Evolutionary conservation across 345 rosid genomes (phyloP).

Genomic region (Moricandia moricandioides): DNA sequence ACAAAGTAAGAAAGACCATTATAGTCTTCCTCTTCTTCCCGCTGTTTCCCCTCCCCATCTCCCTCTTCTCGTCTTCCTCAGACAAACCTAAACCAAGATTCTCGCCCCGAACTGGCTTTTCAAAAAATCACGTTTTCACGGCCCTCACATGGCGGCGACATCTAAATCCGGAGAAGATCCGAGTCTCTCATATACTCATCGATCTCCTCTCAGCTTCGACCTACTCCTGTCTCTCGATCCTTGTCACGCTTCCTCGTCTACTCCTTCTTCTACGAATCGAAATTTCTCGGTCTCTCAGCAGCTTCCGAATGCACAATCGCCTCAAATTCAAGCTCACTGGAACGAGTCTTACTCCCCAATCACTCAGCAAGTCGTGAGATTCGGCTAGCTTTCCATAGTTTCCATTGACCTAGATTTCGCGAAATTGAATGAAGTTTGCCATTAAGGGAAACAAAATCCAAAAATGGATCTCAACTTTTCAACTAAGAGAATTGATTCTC

Average conservation of each 20-base stretch:
- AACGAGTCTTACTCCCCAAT: constrained; percentile 38
- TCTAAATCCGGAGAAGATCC: constrained; percentile 50
- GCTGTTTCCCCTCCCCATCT: background rate
- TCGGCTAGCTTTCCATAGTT: background rate
- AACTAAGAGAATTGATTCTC: too few species aligned
- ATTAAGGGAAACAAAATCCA: constrained; percentile 6
- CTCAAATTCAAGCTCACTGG: constrained; percentile 2
- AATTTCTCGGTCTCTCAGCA: constrained; percentile 12
- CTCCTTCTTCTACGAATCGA: constrained; percentile 8
- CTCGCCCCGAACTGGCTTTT: background rate
- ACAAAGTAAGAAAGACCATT: background rate
- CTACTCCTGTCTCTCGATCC: constrained; percentile 38
- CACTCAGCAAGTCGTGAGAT: constrained; percentile 40
- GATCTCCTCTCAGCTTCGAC: constrained; percentile 44
- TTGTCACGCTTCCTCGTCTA: constrained; percentile 1
- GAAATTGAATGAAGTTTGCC: constrained; percentile 19
- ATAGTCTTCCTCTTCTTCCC: background rate
- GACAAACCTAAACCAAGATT: constrained; percentile 1
- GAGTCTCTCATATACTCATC: constrained; percentile 24
- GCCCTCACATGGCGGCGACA: constrained; percentile 37
- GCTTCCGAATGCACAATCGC: constrained; percentile 28
- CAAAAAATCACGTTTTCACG: background rate
- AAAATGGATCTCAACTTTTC: background rate
- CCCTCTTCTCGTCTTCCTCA: constrained; percentile 13
- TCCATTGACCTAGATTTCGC: background rate